A percentile compares a stretch with the other conserved stretches of the same genome.
Conservation (phyloP, 352 stramenopile genomes). For the Peronospora belbahrii region DNA sequence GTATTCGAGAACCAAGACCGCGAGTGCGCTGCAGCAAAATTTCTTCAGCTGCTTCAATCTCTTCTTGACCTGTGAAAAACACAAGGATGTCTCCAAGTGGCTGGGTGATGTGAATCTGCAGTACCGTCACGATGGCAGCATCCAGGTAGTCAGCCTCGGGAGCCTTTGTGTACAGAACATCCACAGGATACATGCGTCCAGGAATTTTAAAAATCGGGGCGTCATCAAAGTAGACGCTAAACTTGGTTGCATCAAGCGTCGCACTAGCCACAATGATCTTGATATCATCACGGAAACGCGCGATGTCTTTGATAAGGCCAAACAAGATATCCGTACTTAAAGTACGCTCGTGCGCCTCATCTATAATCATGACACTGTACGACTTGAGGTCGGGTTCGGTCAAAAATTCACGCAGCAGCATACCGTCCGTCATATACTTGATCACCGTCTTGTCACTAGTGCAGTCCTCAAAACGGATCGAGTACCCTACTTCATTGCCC, state of each 20-base stretch:
- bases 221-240: conserved; percentile 98
- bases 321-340: conserved; percentile 99
- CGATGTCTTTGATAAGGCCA: conserved; percentile 98
- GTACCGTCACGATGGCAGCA: conserved; percentile 94
- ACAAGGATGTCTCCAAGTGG: conserved; percentile 97
- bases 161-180: conserved; percentile 98
- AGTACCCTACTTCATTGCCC: conserved; percentile 97
- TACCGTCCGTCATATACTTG: conserved; percentile 99
- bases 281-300: conserved; percentile 93
- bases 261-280: conserved; percentile 97
- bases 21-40: conserved; percentile 90
- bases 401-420: conserved; percentile 98
- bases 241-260: conserved; percentile 98
- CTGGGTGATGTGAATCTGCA: conserved; percentile 99
- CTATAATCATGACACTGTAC: conserved; percentile 98
- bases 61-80: conserved; percentile 99
- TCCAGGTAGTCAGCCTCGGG: conserved; percentile 99
- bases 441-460: conserved; percentile 96
- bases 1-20: conserved; percentile 93
- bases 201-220: conserved; percentile 98
- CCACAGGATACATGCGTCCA: conserved; percentile 92
- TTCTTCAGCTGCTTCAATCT: conserved; percentile 98
- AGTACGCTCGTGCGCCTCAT: conserved; percentile 98
- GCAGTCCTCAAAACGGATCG: conserved; percentile 99
- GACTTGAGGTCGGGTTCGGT: conserved; percentile 94